These are phyloP conservation scores for Penicillium ucsense DNA, from an alignment of 495 filamentous ascomycete species.

Conservation along the genomic window DNA sequence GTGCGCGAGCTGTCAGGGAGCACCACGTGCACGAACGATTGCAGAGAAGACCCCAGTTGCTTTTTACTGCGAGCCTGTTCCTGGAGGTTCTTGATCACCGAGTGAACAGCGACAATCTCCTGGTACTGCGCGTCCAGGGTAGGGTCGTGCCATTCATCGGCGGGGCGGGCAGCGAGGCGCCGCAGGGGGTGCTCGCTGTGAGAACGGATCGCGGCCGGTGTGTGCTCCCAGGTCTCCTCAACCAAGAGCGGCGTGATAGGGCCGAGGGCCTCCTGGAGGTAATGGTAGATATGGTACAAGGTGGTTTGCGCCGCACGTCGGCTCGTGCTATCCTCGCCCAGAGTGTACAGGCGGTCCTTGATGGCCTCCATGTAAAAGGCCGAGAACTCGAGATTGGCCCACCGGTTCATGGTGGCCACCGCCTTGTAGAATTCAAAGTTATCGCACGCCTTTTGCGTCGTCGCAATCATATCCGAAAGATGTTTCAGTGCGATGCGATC, in stretches of 20 bases:
- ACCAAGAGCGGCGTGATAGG: conserved; percentile 79
- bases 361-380: conserved; percentile 87
- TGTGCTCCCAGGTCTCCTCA: conserved; percentile 78
- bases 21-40: conserved; percentile 52
- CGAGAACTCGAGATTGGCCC: conserved; percentile 73
- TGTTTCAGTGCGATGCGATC: conserved; percentile 74
- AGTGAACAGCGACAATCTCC: conserved; percentile 43
- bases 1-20: conserved; percentile 12
- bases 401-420: conserved; percentile 60
- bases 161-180: conserved; percentile 21
- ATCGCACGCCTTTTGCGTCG: conserved; percentile 52
- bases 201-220: conserved; percentile 51
- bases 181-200: conserved; percentile 35
- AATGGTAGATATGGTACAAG: conserved; percentile 55
- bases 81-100: conserved; percentile 58
- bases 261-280: conserved; percentile 64
- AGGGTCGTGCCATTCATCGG: conserved; percentile 28
- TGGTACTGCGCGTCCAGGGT: conserved; percentile 45
- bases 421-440: conserved; percentile 79
- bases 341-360: conserved; percentile 86
- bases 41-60: conserved; percentile 61
- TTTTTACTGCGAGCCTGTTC: conserved; percentile 57
- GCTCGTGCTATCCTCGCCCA: conserved; percentile 44
- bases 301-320: conserved; percentile 54
- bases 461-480: conserved; percentile 48